A percentile compares a stretch with the other conserved stretches of the same genome.
These are phyloP conservation scores for Pythium graminicola DNA, from an alignment of 352 stramenopile species.

Conservation along the genomic window DNA sequence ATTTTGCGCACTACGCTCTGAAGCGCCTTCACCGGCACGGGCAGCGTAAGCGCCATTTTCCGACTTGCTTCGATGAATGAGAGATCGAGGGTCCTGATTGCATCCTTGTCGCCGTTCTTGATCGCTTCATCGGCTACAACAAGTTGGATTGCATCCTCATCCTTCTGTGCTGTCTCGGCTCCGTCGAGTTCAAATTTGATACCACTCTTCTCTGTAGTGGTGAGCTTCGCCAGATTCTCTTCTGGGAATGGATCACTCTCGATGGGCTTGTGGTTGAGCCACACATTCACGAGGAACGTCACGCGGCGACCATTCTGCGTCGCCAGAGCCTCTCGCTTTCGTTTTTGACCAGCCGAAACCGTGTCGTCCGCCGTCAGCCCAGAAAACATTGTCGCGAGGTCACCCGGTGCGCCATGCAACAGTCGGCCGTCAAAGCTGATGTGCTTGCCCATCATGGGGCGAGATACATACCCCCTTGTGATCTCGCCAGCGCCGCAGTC, in stretches of 20 bases:
- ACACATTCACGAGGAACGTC: constrained; percentile 62
- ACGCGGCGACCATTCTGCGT: constrained; percentile 38
- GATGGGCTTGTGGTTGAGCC: constrained; percentile 54
- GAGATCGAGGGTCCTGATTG: constrained; percentile 24
- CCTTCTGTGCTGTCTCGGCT: constrained; percentile 14
- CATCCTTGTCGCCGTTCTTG: constrained; percentile 15
- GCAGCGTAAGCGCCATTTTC: constrained; percentile 23
- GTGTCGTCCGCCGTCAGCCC: constrained; percentile 11
- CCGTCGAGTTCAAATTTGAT: constrained; percentile 21
- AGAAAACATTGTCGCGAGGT: constrained; percentile 28
- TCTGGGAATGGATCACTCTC: constrained; percentile 31
- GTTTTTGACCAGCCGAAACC: constrained; percentile 11
- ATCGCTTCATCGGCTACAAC: constrained; percentile 12
- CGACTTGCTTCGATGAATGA: constrained; percentile 22
- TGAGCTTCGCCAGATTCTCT: constrained; percentile 19
- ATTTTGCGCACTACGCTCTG: constrained; percentile 21
- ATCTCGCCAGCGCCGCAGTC: constrained; percentile 31
- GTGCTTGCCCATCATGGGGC: constrained; percentile 45
- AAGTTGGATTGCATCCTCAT: constrained; percentile 11
- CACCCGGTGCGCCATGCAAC: constrained; percentile 52
- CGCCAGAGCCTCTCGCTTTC: constrained; percentile 6
- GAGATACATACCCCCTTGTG: constrained; percentile 27
- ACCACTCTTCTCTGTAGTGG: constrained; percentile 5
- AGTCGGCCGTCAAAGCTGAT: constrained; percentile 66
- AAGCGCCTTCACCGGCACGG: constrained; percentile 13